Evolutionary conservation across 805 yeast species (phyloP).

Genomic region (Hanseniaspora guilliermondii): DNA sequence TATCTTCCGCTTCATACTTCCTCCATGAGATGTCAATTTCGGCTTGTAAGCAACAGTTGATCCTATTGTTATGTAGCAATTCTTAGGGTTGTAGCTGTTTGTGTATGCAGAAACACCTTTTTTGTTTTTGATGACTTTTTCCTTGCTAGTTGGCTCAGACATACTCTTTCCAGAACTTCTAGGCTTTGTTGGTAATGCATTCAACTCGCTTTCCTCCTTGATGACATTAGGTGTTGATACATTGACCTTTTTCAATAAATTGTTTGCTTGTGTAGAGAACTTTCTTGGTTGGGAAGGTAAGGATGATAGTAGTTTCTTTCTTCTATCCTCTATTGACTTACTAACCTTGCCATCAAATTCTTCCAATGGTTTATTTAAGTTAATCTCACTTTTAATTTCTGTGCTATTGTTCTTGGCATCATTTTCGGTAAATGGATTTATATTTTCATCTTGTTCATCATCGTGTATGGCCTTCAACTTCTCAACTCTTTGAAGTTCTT

Average conservation of each 20-base stretch:
- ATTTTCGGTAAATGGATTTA: no score
- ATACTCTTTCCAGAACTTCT: slow-evolving; percentile 2
- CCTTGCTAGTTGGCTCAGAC: background rate
- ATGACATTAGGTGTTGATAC: background rate
- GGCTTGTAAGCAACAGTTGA: slow-evolving; percentile 83
- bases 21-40: slow-evolving; percentile 21
- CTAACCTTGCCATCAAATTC: background rate
- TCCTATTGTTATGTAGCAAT: slow-evolving; percentile 28
- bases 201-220: background rate
- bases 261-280: background rate
- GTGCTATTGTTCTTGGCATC: background rate
- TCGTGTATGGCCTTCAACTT: background rate
- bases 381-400: background rate
- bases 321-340: slow-evolving; percentile 8
- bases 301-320: slow-evolving; percentile 8
- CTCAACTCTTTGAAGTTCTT: background rate
- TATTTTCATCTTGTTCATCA: background rate
- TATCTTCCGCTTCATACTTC: slow-evolving; percentile 26
- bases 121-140: background rate
- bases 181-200: background rate
- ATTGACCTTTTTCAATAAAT: background rate
- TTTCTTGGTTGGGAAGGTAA: slow-evolving; percentile 13
- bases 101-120: slow-evolving; percentile 9
- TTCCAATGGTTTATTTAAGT: background rate
- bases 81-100: slow-evolving; percentile 8